phyloP scores from a whole-genome alignment of 192 early-diverging fungal genomes.

The Rhizophagus sp. region DNA sequence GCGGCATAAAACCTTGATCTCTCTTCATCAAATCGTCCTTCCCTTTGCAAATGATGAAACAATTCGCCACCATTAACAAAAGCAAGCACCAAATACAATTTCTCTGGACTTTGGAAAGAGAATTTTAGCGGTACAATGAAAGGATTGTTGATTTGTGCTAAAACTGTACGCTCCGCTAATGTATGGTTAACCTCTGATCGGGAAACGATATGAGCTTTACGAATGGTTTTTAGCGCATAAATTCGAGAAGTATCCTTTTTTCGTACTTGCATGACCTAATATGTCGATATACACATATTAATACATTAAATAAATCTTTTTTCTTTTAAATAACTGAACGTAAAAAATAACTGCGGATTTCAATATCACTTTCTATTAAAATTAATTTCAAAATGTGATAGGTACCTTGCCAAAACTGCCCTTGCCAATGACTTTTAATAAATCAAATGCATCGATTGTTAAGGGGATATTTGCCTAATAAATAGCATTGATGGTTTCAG shows the following conservation, averaged over 20 bases:
- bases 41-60: slow-evolving; percentile 91
- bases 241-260: slow-evolving; percentile 90
- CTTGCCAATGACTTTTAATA: slow-evolving; percentile 95
- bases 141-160: slow-evolving; percentile 87
- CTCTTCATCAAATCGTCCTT: slow-evolving; percentile 85
- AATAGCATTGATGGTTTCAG: not conserved
- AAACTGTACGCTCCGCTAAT: slow-evolving; percentile 87
- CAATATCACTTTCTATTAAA: no score
- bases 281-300: not conserved
- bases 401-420: slow-evolving; percentile 95
- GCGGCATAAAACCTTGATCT: slow-evolving; percentile 92
- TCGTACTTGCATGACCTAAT: slow-evolving; percentile 84
- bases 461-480: slow-evolving; percentile 67
- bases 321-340: not conserved
- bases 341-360: not conserved
- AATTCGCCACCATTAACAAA: slow-evolving; percentile 98
- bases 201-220: slow-evolving; percentile 92
- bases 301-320: not conserved
- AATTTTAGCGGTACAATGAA: slow-evolving; percentile 95
- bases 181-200: slow-evolving; percentile 93
- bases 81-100: slow-evolving; percentile 93
- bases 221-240: slow-evolving; percentile 97
- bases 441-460: slow-evolving; percentile 88
- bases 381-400: not conserved
- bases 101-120: slow-evolving; percentile 92